phyloP scores from a whole-genome alignment of 2,329 filamentous ascomycete species.

The Fulvia fulva region DNA sequence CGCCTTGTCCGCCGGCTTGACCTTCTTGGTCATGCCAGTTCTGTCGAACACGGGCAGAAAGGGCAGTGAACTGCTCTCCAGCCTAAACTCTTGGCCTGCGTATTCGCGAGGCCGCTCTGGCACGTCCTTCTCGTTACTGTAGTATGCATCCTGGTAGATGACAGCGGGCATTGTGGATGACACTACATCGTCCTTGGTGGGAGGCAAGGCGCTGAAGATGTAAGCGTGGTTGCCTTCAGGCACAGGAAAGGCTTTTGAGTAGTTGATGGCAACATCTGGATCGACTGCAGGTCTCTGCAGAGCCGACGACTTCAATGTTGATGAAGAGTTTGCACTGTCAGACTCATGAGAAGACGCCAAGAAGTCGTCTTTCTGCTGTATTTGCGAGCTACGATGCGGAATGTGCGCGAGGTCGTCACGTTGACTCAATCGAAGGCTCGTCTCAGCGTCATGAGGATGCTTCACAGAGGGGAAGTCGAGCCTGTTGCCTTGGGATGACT shows the following conservation, averaged over 20 bases:
- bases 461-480: conserved; percentile 74
- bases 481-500: conserved; percentile 42
- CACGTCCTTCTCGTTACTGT: conserved; percentile 78
- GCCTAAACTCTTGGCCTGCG: conserved; percentile 77
- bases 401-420: conserved; percentile 36
- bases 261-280: conserved; percentile 8
- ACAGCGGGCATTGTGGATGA: conserved; percentile 62
- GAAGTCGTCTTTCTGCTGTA: not conserved
- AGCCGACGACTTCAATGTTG: conserved; percentile 5
- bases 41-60: conserved; percentile 69
- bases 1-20: conserved; percentile 52
- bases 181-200: conserved; percentile 45
- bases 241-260: conserved; percentile 23
- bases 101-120: conserved; percentile 75
- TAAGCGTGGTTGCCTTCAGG: conserved; percentile 23
- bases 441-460: conserved; percentile 63
- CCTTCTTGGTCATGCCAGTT: conserved; percentile 50
- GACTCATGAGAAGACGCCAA: not conserved
- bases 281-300: conserved; percentile 1
- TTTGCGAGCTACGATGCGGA: conserved; percentile 11
- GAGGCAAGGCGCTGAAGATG: conserved; percentile 40
- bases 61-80: conserved; percentile 70
- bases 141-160: conserved; percentile 81
- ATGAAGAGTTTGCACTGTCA: conserved; percentile 4
- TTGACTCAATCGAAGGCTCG: conserved; percentile 64